Conservation (phyloP, 805 yeast genomes). For the Ascoidea asiatica region DNA sequence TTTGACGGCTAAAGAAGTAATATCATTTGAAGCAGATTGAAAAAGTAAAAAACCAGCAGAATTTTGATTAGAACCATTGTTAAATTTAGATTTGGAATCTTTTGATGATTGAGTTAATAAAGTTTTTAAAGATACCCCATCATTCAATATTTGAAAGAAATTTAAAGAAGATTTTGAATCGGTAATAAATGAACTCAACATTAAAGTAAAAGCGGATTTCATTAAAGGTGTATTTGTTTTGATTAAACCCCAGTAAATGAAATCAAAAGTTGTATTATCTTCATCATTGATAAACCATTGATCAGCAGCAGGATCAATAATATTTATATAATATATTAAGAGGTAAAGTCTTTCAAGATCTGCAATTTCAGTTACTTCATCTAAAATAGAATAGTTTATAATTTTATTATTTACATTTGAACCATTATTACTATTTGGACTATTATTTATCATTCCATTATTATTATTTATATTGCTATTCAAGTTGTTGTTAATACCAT, state of each 20-base stretch:
- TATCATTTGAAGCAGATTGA: not conserved
- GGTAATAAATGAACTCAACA: slow-evolving; percentile 62
- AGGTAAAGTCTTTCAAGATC: slow-evolving; percentile 83
- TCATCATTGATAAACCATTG: not conserved
- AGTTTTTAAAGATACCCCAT: not conserved
- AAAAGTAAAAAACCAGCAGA: not conserved
- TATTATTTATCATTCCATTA: slow-evolving; percentile 1
- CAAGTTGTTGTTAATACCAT: slow-evolving; percentile 1
- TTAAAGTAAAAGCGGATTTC: slow-evolving; percentile 67
- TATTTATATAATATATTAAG: slow-evolving; percentile 3
- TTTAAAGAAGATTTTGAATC: slow-evolving; percentile 42
- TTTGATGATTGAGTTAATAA: not conserved
- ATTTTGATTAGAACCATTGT: not conserved
- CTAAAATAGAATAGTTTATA: slow-evolving; percentile 32
- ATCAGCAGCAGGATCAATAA: not conserved
- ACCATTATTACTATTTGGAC: too few species aligned
- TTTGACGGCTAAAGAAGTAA: not conserved
- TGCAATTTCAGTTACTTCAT: slow-evolving; percentile 55
- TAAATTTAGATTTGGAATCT: not conserved
- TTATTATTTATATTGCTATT: not conserved
- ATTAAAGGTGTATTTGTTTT: slow-evolving; percentile 63
- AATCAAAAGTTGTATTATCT: slow-evolving; percentile 35
- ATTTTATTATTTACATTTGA: too few species aligned
- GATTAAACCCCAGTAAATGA: slow-evolving; percentile 77
- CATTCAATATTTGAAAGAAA: slow-evolving; percentile 33